These are phyloP conservation scores for Quillaja saponaria DNA, from an alignment of 306 rosid genomes.

Conservation along the genomic window DNA sequence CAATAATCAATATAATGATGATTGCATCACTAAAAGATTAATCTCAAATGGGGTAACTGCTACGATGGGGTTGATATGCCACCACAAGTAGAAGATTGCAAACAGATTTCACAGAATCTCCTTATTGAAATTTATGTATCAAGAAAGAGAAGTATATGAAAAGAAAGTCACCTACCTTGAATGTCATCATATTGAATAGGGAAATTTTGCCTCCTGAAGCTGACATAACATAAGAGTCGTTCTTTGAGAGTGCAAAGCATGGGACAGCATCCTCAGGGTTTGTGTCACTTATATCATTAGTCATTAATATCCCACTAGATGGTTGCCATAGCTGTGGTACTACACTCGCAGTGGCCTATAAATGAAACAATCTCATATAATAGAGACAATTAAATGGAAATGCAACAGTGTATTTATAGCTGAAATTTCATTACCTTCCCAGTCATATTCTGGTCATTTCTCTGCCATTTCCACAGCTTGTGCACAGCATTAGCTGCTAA, in stretches of 20 bases:
- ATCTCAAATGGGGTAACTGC: background rate
- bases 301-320: slow-evolving; percentile 94
- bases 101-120: background rate
- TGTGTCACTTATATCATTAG: slow-evolving; percentile 85
- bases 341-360: slow-evolving; percentile 74
- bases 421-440: slow-evolving; percentile 58
- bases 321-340: slow-evolving; percentile 97
- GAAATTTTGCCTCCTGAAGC: slow-evolving; percentile 99
- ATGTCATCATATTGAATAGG: slow-evolving; percentile 99
- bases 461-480: slow-evolving; percentile 99
- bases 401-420: slow-evolving; percentile 21
- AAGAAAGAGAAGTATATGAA: slow-evolving; percentile 10
- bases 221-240: slow-evolving; percentile 97
- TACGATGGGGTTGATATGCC: too few relatives aligned
- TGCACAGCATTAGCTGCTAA: slow-evolving; percentile 98
- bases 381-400: slow-evolving; percentile 31
- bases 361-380: slow-evolving; percentile 36
- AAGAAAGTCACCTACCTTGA: slow-evolving; percentile 64
- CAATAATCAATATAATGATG: slow-evolving; percentile 8
- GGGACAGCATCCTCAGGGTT: slow-evolving; percentile 95
- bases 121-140: slow-evolving; percentile 11
- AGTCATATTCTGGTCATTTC: slow-evolving; percentile 61
- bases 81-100: too few relatives aligned
- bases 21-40: slow-evolving; percentile 11
- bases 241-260: slow-evolving; percentile 98